Base-by-base conservation (phyloP, 768 basidiomycete genomes). In the Podaxis sp. region DNA sequence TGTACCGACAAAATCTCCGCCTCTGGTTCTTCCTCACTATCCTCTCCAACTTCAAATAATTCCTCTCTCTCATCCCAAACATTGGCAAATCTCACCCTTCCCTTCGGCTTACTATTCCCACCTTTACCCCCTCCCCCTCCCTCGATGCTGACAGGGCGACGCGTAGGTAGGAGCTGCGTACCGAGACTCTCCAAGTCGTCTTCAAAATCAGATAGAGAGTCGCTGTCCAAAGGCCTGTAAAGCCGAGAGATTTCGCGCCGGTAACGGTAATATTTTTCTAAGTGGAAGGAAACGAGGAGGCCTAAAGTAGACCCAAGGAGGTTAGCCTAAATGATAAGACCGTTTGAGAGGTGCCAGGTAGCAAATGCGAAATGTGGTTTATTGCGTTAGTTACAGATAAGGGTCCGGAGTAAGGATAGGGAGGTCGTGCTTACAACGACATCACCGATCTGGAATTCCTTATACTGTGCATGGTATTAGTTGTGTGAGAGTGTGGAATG, bases 11-110 rank as follows among this genome's bases (percentile, higher is more conserved):
- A 48, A 55, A 44, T 52, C 63, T 65, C 63, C 50, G 67, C 63
- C 56, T 68, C 56, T 32, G 56, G 60, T 36, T 76, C 75, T 58
- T 76, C 75, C 60, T 89, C 87, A 65, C 84, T 85, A 61, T 85
- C 83, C 9, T 79, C 82, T 3, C 86, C 89, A 55, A 90, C 77
- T 46, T 78, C 85, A 69, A 92, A 90, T 36, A 89, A 63, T 57
- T 91, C 89, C 72, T 93, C 90, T 27, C 85, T 81, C 65, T 89
- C 88, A 63, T 91, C 87, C 90, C 90, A 92, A 47, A 88, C 84
- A 69, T 57, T 40, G n/a, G 63, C 59, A 55, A 61, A 61, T 14
- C 63, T 36, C 28, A 64, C 63, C 46, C 32, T 61, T 14, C 55
- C 55, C 46, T 62, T 65, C 51, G 21, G 21, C 47, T 59, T 62